phyloP scores from a whole-genome alignment of 2,329 filamentous ascomycete genomes.

The Myriosclerotinia curreyana region DNA sequence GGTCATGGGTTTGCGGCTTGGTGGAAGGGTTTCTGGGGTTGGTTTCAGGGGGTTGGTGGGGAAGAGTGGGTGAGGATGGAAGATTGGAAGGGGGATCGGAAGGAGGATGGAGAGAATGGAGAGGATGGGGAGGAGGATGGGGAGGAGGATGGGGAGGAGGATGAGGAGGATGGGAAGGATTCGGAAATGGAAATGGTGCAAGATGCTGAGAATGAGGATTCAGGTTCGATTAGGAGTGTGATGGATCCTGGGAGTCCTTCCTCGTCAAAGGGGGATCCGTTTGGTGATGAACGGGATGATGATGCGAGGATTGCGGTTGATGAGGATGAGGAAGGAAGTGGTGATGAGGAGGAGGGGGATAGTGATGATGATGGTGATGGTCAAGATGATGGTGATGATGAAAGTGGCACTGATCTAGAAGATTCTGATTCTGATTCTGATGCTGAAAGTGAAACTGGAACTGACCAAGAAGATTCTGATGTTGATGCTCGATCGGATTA shows the following conservation, averaged over 20 bases:
- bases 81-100: no score
- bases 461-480: no score
- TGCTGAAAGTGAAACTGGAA: no score
- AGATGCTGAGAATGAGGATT: background rate
- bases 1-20: no score
- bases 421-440: background rate
- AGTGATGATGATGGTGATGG: no score
- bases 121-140: no score
- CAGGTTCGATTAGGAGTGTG: background rate
- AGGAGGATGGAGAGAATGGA: no score
- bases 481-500: background rate
- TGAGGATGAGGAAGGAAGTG: background rate
- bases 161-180: background rate
- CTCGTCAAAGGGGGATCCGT: background rate
- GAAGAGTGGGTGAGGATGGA: constrained; percentile 19
- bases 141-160: constrained; percentile 1
- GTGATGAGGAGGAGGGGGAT: no score
- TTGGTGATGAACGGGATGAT: constrained; percentile 4
- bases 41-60: background rate
- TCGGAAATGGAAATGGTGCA: background rate
- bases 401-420: background rate
- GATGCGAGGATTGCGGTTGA: constrained; percentile 4
- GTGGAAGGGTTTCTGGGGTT: no score
- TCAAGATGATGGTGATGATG: background rate
- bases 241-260: background rate